phyloP scores from a whole-genome alignment of 192 early-diverging fungal species.

The Coemansia sp. region DNA sequence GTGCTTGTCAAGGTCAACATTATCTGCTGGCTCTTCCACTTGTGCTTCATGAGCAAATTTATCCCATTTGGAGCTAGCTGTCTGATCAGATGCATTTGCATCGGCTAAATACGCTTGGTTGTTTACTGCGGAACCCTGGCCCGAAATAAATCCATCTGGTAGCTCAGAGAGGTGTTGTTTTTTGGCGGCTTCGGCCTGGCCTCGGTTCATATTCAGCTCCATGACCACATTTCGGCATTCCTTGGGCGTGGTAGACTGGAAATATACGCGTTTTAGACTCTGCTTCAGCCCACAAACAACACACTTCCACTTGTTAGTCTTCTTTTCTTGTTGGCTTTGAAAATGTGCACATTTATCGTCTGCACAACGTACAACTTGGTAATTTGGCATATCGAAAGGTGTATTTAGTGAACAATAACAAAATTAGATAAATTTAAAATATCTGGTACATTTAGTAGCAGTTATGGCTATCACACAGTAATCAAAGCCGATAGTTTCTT shows the following conservation, averaged over 20 bases:
- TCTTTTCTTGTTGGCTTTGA: conserved; percentile 55
- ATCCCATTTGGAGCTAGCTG: conserved; percentile 25
- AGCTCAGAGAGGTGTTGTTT: neutral
- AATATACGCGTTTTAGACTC: conserved; percentile 41
- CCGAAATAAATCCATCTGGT: neutral
- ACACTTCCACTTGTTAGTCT: conserved; percentile 45
- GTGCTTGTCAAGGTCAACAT: conserved; percentile 8
- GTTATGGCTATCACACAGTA: conserved; percentile 17
- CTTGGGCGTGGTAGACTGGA: conserved; percentile 37
- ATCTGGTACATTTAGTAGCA: no score
- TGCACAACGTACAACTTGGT: conserved; percentile 51
- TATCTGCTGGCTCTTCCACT: neutral
- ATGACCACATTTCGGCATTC: conserved; percentile 42
- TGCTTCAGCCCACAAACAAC: conserved; percentile 53
- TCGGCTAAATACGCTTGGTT: neutral
- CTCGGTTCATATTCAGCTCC: conserved; percentile 49
- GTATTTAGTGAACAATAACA: no score
- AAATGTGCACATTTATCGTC: conserved; percentile 40
- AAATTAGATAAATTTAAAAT: no score
- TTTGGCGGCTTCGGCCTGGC: conserved; percentile 11
- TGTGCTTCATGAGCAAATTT: conserved; percentile 3
- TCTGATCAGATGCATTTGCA: neutral
- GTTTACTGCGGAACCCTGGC: no score
- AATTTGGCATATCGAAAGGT: conserved; percentile 32
- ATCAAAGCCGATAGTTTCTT: conserved; percentile 47